Evolutionary conservation across 129 eudicot genomes (phyloP).

Genomic region (Gnaphalium uliginosum): DNA sequence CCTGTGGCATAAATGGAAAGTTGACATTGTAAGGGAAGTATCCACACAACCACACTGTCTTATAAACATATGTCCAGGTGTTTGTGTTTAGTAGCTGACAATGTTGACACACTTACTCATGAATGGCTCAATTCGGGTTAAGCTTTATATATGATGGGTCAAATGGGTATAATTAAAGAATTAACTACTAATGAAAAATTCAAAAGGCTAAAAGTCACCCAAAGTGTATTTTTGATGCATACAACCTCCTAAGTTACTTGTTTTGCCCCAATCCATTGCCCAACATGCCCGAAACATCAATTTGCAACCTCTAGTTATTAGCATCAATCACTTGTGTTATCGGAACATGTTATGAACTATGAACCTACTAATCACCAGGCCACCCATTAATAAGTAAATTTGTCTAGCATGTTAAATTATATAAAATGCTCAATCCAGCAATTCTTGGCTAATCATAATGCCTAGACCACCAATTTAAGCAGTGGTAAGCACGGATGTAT

Average conservation of each 20-base stretch:
- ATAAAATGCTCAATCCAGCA: background rate
- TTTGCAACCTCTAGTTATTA: background rate
- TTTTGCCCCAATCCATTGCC: background rate
- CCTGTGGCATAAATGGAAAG: constrained; percentile 33
- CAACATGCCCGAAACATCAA: background rate
- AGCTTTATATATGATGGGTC: background rate
- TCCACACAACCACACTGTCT: background rate
- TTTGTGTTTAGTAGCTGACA: background rate
- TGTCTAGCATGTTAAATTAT: constrained; percentile 5
- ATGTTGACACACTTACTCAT: background rate
- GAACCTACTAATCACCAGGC: background rate
- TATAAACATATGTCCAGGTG: constrained; percentile 1
- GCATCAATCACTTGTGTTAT: background rate
- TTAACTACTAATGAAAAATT: background rate
- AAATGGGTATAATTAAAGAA: background rate
- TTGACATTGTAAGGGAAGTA: constrained; percentile 9
- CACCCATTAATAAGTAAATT: background rate
- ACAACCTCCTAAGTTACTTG: background rate
- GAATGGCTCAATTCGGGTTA: background rate
- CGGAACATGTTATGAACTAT: background rate
- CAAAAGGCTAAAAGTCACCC: background rate
- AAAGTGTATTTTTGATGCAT: background rate
- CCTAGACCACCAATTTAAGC: background rate
- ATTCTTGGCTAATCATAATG: background rate
- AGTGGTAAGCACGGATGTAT: background rate